Evolutionary conservation across 495 filamentous ascomycete genomes (phyloP).

Genomic region (Hypoxylon intermedium): DNA sequence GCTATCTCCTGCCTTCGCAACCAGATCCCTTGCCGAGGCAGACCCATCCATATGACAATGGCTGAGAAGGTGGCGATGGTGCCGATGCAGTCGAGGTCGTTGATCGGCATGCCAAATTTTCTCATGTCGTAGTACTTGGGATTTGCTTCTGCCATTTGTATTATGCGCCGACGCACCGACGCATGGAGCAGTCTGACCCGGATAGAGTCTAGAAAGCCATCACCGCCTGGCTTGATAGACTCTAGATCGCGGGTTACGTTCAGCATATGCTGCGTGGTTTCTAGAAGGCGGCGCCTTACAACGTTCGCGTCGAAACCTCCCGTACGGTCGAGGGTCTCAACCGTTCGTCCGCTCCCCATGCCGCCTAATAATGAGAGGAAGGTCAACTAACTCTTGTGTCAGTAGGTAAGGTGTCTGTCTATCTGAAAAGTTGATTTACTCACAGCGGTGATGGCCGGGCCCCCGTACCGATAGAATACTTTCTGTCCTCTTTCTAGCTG

Average conservation of each 20-base stretch:
- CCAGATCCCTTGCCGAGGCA: constrained; percentile 77
- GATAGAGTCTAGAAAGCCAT: constrained; percentile 70
- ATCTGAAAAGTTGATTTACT: neutral
- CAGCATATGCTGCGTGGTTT: constrained; percentile 79
- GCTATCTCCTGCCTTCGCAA: constrained; percentile 64
- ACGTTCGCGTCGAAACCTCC: constrained; percentile 77
- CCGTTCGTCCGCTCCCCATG: constrained; percentile 67
- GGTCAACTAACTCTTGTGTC: constrained; percentile 52
- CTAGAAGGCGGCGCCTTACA: constrained; percentile 71
- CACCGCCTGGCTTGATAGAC: constrained; percentile 72
- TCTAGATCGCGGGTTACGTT: constrained; percentile 70
- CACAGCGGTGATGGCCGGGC: constrained; percentile 62
- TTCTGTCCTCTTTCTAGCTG: constrained; percentile 76
- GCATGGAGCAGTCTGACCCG: constrained; percentile 80
- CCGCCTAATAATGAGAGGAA: constrained; percentile 72
- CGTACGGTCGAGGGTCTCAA: constrained; percentile 77
- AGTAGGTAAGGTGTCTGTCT: neutral
- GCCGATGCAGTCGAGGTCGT: constrained; percentile 74
- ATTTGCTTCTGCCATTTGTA: constrained; percentile 59
- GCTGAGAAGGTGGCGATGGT: constrained; percentile 75
- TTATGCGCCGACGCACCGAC: constrained; percentile 70
- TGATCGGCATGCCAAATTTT: constrained; percentile 71
- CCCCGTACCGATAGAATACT: constrained; percentile 76
- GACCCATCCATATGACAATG: constrained; percentile 68
- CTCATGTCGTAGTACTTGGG: constrained; percentile 70